Percentiles rank a stretch among this genome's conserved stretches.
Conservation (phyloP, 805 yeast species). For the Starmerella bombicola region DNA sequence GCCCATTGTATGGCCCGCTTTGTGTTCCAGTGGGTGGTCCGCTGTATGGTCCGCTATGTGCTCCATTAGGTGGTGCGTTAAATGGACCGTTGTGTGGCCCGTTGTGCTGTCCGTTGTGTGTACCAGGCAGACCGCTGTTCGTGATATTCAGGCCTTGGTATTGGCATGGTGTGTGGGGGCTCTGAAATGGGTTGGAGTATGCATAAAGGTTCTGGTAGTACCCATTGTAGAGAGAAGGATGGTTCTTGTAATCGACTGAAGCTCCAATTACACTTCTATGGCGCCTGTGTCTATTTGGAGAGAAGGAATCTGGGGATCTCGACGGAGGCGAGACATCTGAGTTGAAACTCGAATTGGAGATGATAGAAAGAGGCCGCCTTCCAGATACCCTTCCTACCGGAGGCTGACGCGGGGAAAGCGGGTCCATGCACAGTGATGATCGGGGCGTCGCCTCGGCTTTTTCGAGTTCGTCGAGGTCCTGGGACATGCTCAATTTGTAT, state of each 20-base stretch:
- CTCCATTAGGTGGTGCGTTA: neutral
- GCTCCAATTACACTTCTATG: slow-evolving; percentile 16
- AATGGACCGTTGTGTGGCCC: neutral
- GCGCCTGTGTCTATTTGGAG: slow-evolving; percentile 12
- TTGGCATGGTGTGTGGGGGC: slow-evolving; percentile 3
- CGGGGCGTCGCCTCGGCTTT: slow-evolving; percentile 14
- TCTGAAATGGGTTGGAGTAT: slow-evolving; percentile 1
- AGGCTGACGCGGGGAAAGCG: slow-evolving; percentile 8
- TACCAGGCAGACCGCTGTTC: too few species aligned
- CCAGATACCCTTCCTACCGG: slow-evolving; percentile 10
- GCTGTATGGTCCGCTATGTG: neutral
- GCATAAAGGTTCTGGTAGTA: neutral
- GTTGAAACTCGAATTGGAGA: slow-evolving; percentile 15
- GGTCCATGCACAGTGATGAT: slow-evolving; percentile 1
- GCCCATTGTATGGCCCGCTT: too few species aligned
- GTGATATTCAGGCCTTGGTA: neutral
- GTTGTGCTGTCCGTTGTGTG: neutral
- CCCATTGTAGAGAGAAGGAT: neutral
- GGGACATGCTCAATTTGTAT: neutral
- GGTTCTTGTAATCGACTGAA: slow-evolving; percentile 12
- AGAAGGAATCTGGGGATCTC: slow-evolving; percentile 6
- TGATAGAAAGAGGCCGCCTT: slow-evolving; percentile 14
- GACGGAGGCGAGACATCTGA: slow-evolving; percentile 13
- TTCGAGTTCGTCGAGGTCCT: slow-evolving; percentile 9
- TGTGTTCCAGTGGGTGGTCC: neutral